These are phyloP conservation scores for Hemisphaericaspora subhashii DNA, from an alignment of 1,139 yeast genomes.

Conservation along the genomic window DNA sequence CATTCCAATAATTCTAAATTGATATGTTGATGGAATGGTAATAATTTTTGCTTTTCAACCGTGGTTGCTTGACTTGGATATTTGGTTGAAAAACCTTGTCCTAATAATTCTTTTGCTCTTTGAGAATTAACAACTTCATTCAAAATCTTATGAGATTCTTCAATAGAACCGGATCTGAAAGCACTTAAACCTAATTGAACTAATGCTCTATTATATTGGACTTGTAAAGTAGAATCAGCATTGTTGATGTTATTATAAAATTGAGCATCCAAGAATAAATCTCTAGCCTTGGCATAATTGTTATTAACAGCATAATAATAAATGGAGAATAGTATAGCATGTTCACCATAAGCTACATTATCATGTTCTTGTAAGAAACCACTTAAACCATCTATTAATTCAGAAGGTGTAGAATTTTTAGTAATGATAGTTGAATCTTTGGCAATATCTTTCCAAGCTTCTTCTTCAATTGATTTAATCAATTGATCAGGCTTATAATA, in stretches of 20 bases:
- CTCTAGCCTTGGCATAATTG: constrained; percentile 81
- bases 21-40: constrained; percentile 98
- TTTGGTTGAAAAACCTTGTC: constrained; percentile 84
- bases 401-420: constrained; percentile 32
- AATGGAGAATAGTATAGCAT: constrained; percentile 81
- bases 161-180: constrained; percentile 83
- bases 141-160: constrained; percentile 84
- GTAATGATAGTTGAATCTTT: constrained; percentile 35
- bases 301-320: constrained; percentile 91
- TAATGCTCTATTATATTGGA: constrained; percentile 89
- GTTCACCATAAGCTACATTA: constrained; percentile 70
- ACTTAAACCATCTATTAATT: constrained; percentile 65
- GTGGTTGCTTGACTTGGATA: constrained; percentile 56
- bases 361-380: constrained; percentile 65
- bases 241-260: constrained; percentile 79
- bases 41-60: constrained; percentile 75
- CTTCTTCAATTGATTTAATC: constrained; percentile 64
- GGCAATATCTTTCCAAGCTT: constrained; percentile 61
- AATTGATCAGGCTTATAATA: constrained; percentile 88
- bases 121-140: constrained; percentile 87
- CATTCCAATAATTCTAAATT: constrained; percentile 93
- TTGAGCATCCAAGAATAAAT: constrained; percentile 82
- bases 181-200: constrained; percentile 97
- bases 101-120: constrained; percentile 87
- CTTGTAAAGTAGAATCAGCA: constrained; percentile 85